phyloP scores from a whole-genome alignment of 169 alveolate species.

The Cryptosporidium sp. region DNA sequence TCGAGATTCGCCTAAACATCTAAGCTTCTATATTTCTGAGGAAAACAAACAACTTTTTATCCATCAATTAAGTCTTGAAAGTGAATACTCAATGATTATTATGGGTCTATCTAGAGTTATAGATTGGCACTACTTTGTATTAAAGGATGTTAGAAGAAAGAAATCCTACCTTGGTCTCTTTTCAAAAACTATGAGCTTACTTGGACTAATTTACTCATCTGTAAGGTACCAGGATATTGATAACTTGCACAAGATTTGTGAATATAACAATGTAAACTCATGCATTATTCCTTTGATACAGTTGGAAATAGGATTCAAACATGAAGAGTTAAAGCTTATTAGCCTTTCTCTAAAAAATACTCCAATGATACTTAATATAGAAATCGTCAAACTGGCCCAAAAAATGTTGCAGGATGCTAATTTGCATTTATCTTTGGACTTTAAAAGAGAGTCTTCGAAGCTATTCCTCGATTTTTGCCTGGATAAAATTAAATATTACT shows the following conservation, averaged over 20 bases:
- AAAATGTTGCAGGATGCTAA: neutral
- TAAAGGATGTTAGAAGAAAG: neutral
- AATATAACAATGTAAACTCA: constrained; percentile 16
- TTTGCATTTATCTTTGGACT: constrained; percentile 28
- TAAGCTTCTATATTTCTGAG: constrained; percentile 10
- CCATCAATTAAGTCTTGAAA: neutral
- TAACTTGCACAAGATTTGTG: neutral
- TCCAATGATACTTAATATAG: neutral
- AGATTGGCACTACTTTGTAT: constrained; percentile 31
- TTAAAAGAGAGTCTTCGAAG: constrained; percentile 11
- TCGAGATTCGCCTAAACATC: neutral
- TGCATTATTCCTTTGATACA: constrained; percentile 37
- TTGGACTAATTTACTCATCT: constrained; percentile 18
- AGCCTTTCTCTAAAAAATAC: constrained; percentile 20
- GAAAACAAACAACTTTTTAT: neutral
- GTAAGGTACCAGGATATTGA: constrained; percentile 26
- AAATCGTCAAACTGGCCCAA: constrained; percentile 10
- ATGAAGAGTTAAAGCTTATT: constrained; percentile 20
- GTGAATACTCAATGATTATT: neutral
- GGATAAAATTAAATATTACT: constrained; percentile 21
- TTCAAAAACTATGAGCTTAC: constrained; percentile 26
- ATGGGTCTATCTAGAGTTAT: neutral
- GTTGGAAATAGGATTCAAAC: constrained; percentile 38
- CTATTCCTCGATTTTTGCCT: constrained; percentile 40
- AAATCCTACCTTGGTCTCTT: constrained; percentile 25